These are phyloP conservation scores for Chlorella variabilis DNA, from an alignment of 163 green algal species.

Conservation along the genomic window DNA sequence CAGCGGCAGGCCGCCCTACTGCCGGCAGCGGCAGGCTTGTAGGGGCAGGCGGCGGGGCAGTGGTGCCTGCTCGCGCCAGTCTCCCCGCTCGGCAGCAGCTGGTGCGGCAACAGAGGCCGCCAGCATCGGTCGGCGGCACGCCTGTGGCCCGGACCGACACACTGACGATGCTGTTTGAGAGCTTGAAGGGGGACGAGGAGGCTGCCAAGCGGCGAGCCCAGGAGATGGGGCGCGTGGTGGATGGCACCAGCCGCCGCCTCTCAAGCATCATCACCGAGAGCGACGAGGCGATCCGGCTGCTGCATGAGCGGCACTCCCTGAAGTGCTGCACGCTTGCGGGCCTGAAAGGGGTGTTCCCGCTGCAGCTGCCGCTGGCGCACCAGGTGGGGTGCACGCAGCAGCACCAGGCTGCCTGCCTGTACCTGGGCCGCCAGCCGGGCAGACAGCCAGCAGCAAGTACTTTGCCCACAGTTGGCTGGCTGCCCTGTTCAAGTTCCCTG, in stretches of 20 bases:
- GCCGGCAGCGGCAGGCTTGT: background rate
- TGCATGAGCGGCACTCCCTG: background rate
- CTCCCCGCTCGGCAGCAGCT: no score
- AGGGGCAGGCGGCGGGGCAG: no score
- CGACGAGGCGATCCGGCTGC: background rate
- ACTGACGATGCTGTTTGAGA: constrained; percentile 1
- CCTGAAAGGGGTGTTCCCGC: no score
- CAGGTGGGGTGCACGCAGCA: background rate
- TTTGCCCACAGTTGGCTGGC: no score
- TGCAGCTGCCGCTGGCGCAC: background rate
- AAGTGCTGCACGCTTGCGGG: background rate
- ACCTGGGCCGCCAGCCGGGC: background rate
- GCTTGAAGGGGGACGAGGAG: background rate
- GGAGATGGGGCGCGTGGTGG: background rate
- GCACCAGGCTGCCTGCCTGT: no score
- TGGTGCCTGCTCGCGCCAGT: no score
- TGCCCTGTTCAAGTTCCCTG: background rate
- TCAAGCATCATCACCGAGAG: background rate
- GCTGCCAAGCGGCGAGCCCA: background rate
- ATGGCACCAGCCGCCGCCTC: constrained; percentile 7
- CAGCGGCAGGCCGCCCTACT: background rate
- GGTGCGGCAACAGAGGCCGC: no score
- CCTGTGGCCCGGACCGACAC: constrained; percentile 6
- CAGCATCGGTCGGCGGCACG: no score
- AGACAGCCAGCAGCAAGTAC: no score